Evolutionary conservation across 2,329 filamentous ascomycete species (phyloP).

Genomic region (Ustulina deusta): DNA sequence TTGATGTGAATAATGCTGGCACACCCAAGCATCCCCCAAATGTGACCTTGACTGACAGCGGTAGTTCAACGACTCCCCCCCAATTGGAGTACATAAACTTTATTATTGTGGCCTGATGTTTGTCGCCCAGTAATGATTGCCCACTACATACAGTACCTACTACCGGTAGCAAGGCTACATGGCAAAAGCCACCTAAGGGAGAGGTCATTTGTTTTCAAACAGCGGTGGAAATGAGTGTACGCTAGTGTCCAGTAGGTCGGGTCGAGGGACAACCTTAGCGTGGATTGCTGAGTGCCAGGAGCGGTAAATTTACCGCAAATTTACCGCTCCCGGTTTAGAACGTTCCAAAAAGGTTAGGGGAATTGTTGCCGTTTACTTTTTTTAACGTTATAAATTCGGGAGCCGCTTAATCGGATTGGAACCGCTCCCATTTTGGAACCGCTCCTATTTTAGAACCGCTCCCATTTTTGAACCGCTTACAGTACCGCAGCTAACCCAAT

Average conservation of each 20-base stretch:
- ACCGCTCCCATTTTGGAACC: too few relatives aligned
- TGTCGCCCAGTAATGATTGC: conserved; percentile 23
- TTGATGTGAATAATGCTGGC: conserved; percentile 20
- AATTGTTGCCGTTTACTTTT: too few relatives aligned
- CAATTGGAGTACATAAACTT: conserved; percentile 9
- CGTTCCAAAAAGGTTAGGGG: too few relatives aligned
- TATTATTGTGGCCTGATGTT: conserved; percentile 24
- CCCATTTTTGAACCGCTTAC: too few relatives aligned
- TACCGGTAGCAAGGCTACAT: conserved; percentile 1
- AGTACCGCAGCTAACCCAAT: too few relatives aligned
- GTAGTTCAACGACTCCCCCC: conserved; percentile 14
- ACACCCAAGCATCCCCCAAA: conserved; percentile 9
- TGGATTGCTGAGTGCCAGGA: too few relatives aligned
- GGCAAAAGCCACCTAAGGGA: conserved; percentile 11
- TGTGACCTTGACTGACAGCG: conserved; percentile 10
- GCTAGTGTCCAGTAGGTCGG: conserved; percentile 30
- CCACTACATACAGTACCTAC: not conserved
- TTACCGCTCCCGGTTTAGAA: too few relatives aligned
- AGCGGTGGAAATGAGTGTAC: conserved; percentile 1
- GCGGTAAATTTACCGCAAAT: too few relatives aligned
- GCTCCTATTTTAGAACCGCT: too few relatives aligned
- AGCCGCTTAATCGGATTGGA: too few relatives aligned
- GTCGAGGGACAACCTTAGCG: conserved; percentile 13
- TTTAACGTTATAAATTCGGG: too few relatives aligned
- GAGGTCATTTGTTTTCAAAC: conserved; percentile 6